Base-by-base conservation (phyloP, 2,329 filamentous ascomycete species). In the Ophiostoma sp. region DNA sequence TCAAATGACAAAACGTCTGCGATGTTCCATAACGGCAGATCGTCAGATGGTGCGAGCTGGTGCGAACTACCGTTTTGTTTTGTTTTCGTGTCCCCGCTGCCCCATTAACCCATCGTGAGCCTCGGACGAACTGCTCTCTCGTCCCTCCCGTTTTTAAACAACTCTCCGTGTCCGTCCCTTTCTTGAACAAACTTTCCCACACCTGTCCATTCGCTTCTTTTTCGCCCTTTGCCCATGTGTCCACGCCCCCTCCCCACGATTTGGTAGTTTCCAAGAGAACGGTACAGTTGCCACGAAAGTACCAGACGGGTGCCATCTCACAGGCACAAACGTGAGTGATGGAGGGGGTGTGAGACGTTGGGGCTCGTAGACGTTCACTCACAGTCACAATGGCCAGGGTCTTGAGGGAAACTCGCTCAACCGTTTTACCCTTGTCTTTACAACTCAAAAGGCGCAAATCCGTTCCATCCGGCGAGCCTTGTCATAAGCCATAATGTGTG, bases 271-370 rank as follows among this genome's bases (percentile, higher is more conserved):
- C 45, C 66, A 68, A 17, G 39, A 33, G 64, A 68, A 68, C 64
- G 64, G 64, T 68, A 68, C 31, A 8, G n/a, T 45, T 22, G 22
- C 36, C 22, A 45, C 28, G 28, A 3, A 59, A 33, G 28, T 59
- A 28, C 55, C 28, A 59, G 55, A 59, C 28, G 55, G 28, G 28
- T 31, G 12, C 55, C 55, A n/a, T 59, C 55, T 19, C 15, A 33
- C 28, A 59, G 55, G 28, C 28, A 59, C 15, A 59, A 9, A 19
- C 25, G 12, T 7, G 22, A 55, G 22, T 33, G 55, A n/a, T 59
- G 48, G 48, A 39, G 48, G 66, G 28, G 66, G 66, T 17, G 66
- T 69, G 66, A 36, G 28, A 69, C 48, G 31, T 69, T 66, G 52
- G n/a, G 42, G 42, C 42, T 55, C 25, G 48, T 25, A 28, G 15